Evolutionary conservation across 805 yeast species (phyloP), one percentile per base, ranked within the genome.

Genomic region (Wickerhamomyces bovis): DNA sequence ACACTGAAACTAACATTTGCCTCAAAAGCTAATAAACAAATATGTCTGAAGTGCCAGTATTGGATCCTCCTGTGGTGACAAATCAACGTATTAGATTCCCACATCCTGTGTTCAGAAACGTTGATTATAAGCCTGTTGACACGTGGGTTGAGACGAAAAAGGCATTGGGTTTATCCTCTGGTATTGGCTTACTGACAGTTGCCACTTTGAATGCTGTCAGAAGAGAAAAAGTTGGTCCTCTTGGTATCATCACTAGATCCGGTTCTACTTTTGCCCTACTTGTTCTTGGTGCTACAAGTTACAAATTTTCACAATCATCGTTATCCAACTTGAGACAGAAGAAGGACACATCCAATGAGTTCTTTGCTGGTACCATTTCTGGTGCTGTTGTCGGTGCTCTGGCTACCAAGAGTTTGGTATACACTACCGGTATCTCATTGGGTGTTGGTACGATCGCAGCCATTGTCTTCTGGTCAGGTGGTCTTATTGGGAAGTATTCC

Each of bases 311-410:
- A 9, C 67, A 69, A 25, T 63, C 76, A 39, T 69, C 77, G 21
- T 52, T 77, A 30, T 71, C 84, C 52, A 83, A 83, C 63, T 64
- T 83, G 55, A 72, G 86, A 58, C 80, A 78, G 62, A 73, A 71
- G 59, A 79, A 78, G 56, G 85, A 82, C 57, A 81, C 80, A 15
- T 67, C 77, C 68, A 83, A 81, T 63, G 74, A 78, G 18, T 74
- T 79, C 45, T 60, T 57, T 41, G 77, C 76, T 19, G 78, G 77
- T 45, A 63, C 66, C n/a, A 59, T 69, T 15, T 70, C 75, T n/a
- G 78, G 78, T 28, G 68, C 68, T 15, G 49, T 71, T 18, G 52
- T 68, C 7, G 77, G 77, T 15, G 62, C 71, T 19, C 43, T 58
- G 19, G 45, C 54, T 12, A 50, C 71, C 16, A 53, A 62, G 44